phyloP scores from a whole-genome alignment of 148 eudicot genomes.

The Talinum fruticosum region DNA sequence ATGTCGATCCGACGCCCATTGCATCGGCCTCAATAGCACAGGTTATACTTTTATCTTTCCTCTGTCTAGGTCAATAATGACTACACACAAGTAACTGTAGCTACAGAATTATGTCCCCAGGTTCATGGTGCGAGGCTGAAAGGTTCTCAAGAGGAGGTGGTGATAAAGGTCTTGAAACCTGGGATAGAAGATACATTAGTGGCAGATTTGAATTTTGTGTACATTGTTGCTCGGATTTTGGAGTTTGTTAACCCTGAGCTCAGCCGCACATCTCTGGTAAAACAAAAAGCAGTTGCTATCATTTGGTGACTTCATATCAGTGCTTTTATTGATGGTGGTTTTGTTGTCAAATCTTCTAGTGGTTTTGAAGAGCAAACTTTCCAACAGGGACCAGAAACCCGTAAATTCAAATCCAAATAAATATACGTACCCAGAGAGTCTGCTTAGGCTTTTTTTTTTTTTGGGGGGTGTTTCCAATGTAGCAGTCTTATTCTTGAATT shows the following conservation, averaged over 20 bases:
- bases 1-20: conserved; percentile 88
- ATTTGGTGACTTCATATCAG: neutral
- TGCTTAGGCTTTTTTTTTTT: no score
- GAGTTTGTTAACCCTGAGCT: conserved; percentile 91
- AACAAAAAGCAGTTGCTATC: neutral
- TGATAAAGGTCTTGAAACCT: conserved; percentile 94
- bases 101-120: conserved; percentile 35
- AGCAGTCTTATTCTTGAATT: no score
- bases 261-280: conserved; percentile 91
- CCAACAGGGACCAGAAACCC: neutral
- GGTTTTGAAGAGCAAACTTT: neutral
- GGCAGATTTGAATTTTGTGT: conserved; percentile 94
- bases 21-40: conserved; percentile 99
- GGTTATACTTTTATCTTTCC: conserved; percentile 38
- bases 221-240: conserved; percentile 82
- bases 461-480: no score
- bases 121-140: conserved; percentile 91
- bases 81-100: conserved; percentile 17
- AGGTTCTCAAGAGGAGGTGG: conserved; percentile 87
- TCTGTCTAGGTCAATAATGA: conserved; percentile 13
- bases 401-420: no score
- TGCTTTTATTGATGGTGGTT: neutral
- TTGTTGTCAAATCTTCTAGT: neutral
- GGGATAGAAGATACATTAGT: conserved; percentile 91
- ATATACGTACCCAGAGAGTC: no score